These are phyloP conservation scores for Biscogniauxia marginata DNA, from an alignment of 2,329 filamentous ascomycete species.

Conservation along the genomic window DNA sequence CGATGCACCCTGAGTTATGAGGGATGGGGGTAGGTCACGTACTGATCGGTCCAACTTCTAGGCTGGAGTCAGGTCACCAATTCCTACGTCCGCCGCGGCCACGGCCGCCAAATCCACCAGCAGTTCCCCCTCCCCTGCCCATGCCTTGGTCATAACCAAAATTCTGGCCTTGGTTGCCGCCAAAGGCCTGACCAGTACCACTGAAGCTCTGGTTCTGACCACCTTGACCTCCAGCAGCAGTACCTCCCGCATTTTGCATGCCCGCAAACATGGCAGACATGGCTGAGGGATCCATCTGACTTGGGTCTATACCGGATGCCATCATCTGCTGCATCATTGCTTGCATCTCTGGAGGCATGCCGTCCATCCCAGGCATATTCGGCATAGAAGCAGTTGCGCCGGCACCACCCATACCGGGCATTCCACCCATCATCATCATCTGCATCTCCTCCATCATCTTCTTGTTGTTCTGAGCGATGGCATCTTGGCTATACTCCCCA, in stretches of 20 bases:
- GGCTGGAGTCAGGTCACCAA: constrained; percentile 21
- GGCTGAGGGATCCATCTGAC: constrained; percentile 61
- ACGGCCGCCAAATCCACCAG: constrained; percentile 28
- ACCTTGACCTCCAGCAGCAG: constrained; percentile 42
- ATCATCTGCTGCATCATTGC: constrained; percentile 71
- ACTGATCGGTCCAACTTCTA: not conserved
- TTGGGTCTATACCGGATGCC: constrained; percentile 62
- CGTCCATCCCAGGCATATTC: constrained; percentile 58
- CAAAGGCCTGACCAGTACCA: constrained; percentile 45
- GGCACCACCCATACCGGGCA: constrained; percentile 39
- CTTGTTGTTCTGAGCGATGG: constrained; percentile 64
- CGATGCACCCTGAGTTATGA: too few species aligned
- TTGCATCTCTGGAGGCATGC: constrained; percentile 66
- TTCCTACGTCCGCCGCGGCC: constrained; percentile 32
- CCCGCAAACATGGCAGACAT: constrained; percentile 60
- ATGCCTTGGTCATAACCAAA: constrained; percentile 41
- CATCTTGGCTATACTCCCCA: constrained; percentile 69
- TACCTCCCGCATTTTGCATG: constrained; percentile 49
- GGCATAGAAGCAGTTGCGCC: constrained; percentile 33
- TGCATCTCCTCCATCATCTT: constrained; percentile 75
- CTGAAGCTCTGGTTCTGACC: constrained; percentile 53
- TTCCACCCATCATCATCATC: constrained; percentile 64
- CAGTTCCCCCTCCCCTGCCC: constrained; percentile 28
- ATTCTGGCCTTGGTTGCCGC: constrained; percentile 50
- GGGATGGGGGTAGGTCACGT: too few species aligned